Base-by-base conservation (phyloP, 345 rosid species). In the Aquilaria sinensis region DNA sequence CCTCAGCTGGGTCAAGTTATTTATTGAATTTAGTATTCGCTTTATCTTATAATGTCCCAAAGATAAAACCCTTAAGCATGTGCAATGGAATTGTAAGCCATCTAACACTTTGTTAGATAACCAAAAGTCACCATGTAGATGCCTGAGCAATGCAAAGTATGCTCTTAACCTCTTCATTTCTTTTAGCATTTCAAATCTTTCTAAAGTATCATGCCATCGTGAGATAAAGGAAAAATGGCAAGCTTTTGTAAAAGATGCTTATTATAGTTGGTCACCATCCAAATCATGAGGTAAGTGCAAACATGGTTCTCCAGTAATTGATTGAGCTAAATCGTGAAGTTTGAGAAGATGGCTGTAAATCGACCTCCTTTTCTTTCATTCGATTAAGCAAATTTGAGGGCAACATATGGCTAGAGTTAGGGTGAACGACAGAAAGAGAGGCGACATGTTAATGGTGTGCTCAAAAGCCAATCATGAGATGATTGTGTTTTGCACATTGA, bases 261-360 rank as follows among this genome's bases (percentile, higher is more conserved):
- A 37, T n/a, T 53, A 30, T 29, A 41, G 49, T 23, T 31, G 23
- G 23, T 30, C 59, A 23, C 59, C 31, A 37, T 9, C 53, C 63
- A n/a, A 16, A 60, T 31, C 67, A 23, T 23, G 23, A 23, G 23
- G 23, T 23, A 23, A 23, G 23, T 23, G 23, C 23, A 23, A 23
- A 23, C 56, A 50, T 16, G 14, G 14, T 30, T 41, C 49, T 57
- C 64, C 65, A 2, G 62, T 59, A 12, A 45, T 55, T 0, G 2
- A 57, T 9, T 2, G 14, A 23, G 75, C 75, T n/a, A 74, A 57
- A 33, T 74, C 68, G 47, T 74, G 57, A 12, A 74, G 23, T 23
- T 23, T 23, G 23, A 23, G 23, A 23, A 1, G 23, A 1, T 1
- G 23, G 23, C 23, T 23, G 23, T 23, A 23, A 23, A 23, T 23